Evolutionary conservation across 768 basidiomycete genomes (phyloP).

Genomic region (Hericium rajendrae): DNA sequence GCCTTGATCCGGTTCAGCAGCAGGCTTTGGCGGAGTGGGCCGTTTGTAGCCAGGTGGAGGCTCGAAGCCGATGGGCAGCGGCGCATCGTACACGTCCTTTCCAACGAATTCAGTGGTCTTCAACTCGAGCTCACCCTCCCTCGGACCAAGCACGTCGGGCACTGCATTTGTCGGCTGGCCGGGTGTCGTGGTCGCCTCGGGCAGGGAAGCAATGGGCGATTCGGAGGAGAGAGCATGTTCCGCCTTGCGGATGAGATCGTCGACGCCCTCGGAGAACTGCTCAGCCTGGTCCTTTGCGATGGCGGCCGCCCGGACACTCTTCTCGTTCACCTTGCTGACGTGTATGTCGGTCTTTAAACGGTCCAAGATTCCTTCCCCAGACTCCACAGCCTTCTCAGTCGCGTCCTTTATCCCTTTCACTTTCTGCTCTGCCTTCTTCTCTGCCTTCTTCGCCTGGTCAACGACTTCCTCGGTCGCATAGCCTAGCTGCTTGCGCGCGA

Average conservation of each 20-base stretch:
- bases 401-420: conserved; percentile 18
- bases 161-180: conserved; percentile 16
- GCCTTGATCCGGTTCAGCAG: conserved; percentile 10
- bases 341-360: conserved; percentile 41
- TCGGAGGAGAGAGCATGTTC: conserved; percentile 58
- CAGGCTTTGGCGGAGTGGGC: conserved; percentile 42
- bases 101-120: conserved; percentile 7
- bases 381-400: conserved; percentile 36
- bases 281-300: conserved; percentile 34
- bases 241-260: conserved; percentile 59
- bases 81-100: conserved; percentile 49
- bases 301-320: conserved; percentile 29
- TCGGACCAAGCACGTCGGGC: conserved; percentile 19
- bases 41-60: conserved; percentile 82
- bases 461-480: conserved; percentile 18
- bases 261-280: conserved; percentile 52
- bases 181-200: conserved; percentile 16
- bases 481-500: conserved; percentile 41
- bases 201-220: conserved; percentile 18
- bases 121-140: conserved; percentile 14
- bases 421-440: not conserved
- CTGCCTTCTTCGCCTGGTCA: not conserved
- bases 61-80: conserved; percentile 89
- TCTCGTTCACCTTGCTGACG: conserved; percentile 24
- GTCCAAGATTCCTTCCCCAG: conserved; percentile 32